Percentiles rank a stretch among this genome's conserved stretches.
These are phyloP conservation scores for Salix udensis DNA, from an alignment of 345 rosid genomes.

Conservation along the genomic window DNA sequence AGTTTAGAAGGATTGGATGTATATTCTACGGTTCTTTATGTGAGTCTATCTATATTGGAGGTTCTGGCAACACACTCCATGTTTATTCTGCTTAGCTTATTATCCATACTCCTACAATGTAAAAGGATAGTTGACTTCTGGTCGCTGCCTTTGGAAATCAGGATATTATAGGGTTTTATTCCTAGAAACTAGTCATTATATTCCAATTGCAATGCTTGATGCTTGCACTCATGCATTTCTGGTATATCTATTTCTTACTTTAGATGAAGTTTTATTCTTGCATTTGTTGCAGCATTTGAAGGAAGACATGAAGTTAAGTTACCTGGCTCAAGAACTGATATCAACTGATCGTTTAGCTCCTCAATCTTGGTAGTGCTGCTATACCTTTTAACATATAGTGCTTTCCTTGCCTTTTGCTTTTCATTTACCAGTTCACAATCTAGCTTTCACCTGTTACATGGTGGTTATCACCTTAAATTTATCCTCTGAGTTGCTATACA, in stretches of 20 bases:
- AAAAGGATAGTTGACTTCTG: not conserved
- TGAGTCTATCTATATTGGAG: conserved; percentile 38
- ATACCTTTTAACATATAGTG: conserved; percentile 1
- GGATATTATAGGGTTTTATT: not conserved
- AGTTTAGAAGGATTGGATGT: conserved; percentile 94
- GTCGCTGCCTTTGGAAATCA: not conserved
- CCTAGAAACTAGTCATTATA: too few relatives aligned
- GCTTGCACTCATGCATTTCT: not conserved
- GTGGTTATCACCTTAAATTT: not conserved
- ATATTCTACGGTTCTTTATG: conserved; percentile 92
- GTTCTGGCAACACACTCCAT: not conserved
- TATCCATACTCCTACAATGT: not conserved
- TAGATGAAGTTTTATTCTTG: conserved; percentile 6
- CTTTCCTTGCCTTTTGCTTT: not conserved
- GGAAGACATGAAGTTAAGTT: conserved; percentile 97
- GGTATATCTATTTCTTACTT: not conserved
- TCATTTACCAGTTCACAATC: not conserved
- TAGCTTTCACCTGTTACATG: not conserved
- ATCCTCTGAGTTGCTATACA: not conserved
- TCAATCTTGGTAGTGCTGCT: conserved; percentile 71
- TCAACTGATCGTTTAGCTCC: conserved; percentile 95
- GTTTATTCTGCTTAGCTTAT: not conserved
- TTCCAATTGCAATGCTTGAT: not conserved
- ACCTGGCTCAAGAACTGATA: conserved; percentile 85
- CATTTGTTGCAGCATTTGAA: conserved; percentile 74